Evolutionary conservation across 164 flowering plant species (phyloP), one percentile per base, ranked within the genome.

Genomic region (Vitis riparia): DNA sequence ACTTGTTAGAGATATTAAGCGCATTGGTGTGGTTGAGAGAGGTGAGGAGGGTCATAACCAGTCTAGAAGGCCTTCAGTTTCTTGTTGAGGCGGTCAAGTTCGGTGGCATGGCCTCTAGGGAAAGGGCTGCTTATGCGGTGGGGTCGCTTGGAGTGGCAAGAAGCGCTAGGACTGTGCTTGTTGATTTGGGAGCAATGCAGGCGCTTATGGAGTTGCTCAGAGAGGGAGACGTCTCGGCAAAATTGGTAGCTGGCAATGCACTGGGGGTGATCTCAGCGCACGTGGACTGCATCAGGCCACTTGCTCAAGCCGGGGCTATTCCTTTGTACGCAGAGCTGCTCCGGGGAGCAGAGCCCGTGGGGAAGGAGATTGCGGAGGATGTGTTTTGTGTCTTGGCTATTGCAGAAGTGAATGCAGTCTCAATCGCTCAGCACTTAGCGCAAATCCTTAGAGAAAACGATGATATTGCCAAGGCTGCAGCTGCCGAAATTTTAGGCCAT

Each of bases 401-500:
- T 66, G 75, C 76, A 15, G 88, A 87, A 70, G 81, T 15, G 37
- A 87, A 77, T 76, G 91, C 85, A 5, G 71, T 79, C 47, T 65
- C 57, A 16, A 83, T 87, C 63, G 75, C 68, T 14, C 77, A 65
- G 44, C 79, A 84, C 66, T 70, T 84, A 68, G 83, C 80, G 56
- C 80, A 75, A 49, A 84, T 86, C 75, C 85, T 88, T 51, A 76
- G 66, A 61, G 83, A 79, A 58, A 69, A 72, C 37, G 69, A 83
- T 55, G 72, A 74, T 51, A 80, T 71, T 37, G 76, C 86, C 4
- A 84, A 77, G 66, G 82, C 77, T 51, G 82, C 88, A 63, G 89
- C 91, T 14, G 80, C 82, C 13, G 82, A 84, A 74, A 87, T 84
- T 70, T 55, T 88, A 29, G 84, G 89, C 88, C 80, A 80, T 74